Evolutionary conservation across 139 green algal genomes (phyloP).

Genomic region (Tetraselmis striata): DNA sequence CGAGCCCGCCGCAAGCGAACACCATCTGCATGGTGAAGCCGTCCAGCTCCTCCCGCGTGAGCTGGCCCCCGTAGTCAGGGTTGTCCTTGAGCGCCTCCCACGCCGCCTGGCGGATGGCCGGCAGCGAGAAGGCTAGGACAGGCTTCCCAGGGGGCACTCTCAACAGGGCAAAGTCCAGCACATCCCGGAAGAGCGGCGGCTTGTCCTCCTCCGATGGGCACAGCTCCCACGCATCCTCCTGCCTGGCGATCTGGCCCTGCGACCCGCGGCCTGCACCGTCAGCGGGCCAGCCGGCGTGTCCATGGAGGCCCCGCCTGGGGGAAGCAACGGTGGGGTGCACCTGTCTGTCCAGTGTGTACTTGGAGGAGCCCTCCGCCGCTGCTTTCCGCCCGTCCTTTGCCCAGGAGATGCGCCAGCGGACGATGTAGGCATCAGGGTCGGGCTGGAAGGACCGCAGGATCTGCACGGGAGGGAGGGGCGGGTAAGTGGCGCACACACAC

Average conservation of each 20-base stretch:
- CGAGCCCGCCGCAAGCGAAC: not conserved
- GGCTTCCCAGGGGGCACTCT: too few relatives aligned
- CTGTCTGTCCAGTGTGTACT: not conserved
- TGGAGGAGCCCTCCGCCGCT: not conserved
- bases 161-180: not conserved
- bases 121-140: not conserved
- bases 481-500: too few relatives aligned
- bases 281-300: too few relatives aligned
- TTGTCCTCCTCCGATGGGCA: not conserved
- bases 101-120: not conserved
- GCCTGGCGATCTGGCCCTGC: not conserved
- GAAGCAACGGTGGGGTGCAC: too few relatives aligned
- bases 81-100: slow-evolving; percentile 1
- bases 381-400: not conserved
- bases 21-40: slow-evolving; percentile 6
- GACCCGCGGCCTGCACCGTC: too few relatives aligned
- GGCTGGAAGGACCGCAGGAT: not conserved
- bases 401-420: not conserved
- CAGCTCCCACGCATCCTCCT: not conserved
- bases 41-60: slow-evolving; percentile 2
- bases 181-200: not conserved
- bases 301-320: too few relatives aligned
- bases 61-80: not conserved
- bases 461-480: too few relatives aligned
- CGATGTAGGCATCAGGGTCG: not conserved